phyloP scores from a whole-genome alignment of 2,329 filamentous ascomycete species.

The Phyllosticta citrichinensis region DNA sequence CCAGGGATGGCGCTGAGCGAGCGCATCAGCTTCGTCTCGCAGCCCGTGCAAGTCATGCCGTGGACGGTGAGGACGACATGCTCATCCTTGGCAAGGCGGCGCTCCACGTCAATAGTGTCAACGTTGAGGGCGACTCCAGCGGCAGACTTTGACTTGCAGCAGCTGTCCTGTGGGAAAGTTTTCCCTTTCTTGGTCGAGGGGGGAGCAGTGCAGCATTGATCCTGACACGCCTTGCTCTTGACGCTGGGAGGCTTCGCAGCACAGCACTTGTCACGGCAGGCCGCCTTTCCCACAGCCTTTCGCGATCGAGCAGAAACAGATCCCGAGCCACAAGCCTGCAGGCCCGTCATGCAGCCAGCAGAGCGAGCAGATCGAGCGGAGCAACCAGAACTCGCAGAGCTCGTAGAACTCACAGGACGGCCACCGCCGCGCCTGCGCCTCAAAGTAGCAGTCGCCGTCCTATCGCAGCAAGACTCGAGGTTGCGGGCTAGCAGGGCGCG shows the following conservation, averaged over 20 bases:
- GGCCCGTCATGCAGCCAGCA: not conserved
- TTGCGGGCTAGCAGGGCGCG: constrained; percentile 1
- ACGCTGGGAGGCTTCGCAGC: not conserved
- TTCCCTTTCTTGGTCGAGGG: not conserved
- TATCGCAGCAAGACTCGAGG: constrained; percentile 7
- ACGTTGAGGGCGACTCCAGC: not conserved
- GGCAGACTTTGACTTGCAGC: not conserved
- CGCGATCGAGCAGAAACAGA: too few species aligned
- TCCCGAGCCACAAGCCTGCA: too few species aligned
- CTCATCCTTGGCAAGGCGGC: constrained; percentile 28
- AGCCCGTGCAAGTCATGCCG: constrained; percentile 66
- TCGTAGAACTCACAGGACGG: not conserved
- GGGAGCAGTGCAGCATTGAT: not conserved
- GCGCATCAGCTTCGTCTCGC: constrained; percentile 52
- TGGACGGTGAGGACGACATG: constrained; percentile 51
- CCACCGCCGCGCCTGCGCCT: not conserved
- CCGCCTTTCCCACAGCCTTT: not conserved
- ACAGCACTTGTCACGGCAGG: not conserved
- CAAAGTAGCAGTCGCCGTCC: not conserved
- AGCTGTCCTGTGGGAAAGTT: not conserved
- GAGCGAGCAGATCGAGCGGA: not conserved
- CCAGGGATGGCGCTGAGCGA: constrained; percentile 41
- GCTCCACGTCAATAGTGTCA: constrained; percentile 17
- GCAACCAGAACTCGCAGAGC: too few species aligned
- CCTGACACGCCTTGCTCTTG: not conserved